These are phyloP conservation scores for Lactuca saligna DNA, from an alignment of 129 eudicot genomes.

Conservation along the genomic window DNA sequence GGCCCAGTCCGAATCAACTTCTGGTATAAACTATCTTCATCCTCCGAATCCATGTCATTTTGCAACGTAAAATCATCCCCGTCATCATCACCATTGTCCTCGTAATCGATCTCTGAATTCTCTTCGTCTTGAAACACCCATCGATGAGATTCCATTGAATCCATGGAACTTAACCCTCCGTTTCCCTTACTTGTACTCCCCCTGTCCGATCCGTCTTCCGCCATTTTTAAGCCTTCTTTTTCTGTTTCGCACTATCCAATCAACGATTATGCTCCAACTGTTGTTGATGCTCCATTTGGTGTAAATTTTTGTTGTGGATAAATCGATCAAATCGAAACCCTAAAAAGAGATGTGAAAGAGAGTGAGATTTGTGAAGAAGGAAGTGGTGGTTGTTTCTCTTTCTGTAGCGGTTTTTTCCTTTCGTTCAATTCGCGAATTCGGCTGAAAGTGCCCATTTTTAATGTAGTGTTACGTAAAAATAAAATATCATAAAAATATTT, in stretches of 20 bases:
- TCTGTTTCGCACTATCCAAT: neutral
- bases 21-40: constrained; percentile 52
- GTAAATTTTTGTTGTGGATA: neutral
- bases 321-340: constrained; percentile 27
- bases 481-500: too few relatives aligned
- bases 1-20: constrained; percentile 45
- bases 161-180: constrained; percentile 53
- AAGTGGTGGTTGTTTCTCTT: constrained; percentile 2
- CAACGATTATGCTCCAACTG: constrained; percentile 14
- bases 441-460: neutral
- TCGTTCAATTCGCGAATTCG: neutral
- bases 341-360: constrained; percentile 15
- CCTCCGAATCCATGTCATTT: constrained; percentile 46
- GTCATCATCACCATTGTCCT: constrained; percentile 29
- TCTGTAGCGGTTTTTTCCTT: constrained; percentile 5
- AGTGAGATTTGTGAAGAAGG: constrained; percentile 20
- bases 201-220: constrained; percentile 60
- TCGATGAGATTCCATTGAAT: constrained; percentile 64
- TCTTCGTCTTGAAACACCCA: constrained; percentile 75
- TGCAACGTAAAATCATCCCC: constrained; percentile 26
- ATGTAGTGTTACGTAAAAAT: neutral
- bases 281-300: constrained; percentile 7
- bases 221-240: constrained; percentile 25
- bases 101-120: constrained; percentile 52
- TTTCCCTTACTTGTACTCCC: constrained; percentile 38